phyloP scores from a whole-genome alignment of 805 yeast genomes.

The Myxozyma udenii region DNA sequence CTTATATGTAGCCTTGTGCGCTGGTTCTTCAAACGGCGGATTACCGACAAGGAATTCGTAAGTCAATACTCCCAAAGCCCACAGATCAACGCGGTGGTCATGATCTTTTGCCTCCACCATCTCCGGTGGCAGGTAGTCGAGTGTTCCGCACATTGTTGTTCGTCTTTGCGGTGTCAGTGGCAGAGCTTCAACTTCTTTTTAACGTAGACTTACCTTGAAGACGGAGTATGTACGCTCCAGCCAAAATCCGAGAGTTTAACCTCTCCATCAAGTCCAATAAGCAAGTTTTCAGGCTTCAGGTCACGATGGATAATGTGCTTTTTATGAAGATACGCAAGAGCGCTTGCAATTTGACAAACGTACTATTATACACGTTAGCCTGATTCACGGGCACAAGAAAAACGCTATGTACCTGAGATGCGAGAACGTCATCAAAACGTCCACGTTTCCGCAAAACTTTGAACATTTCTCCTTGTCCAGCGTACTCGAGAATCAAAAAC shows the following conservation, averaged over 20 bases:
- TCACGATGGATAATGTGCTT: slow-evolving; percentile 87
- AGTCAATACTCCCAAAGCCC: slow-evolving; percentile 88
- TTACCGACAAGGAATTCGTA: slow-evolving; percentile 83
- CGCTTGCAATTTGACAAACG: slow-evolving; percentile 77
- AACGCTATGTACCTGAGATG: slow-evolving; percentile 48
- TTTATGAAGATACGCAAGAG: slow-evolving; percentile 71
- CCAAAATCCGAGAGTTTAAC: slow-evolving; percentile 92
- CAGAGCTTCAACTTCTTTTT: too few relatives aligned
- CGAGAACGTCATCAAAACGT: slow-evolving; percentile 67
- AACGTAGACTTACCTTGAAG: slow-evolving; percentile 37
- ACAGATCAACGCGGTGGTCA: slow-evolving; percentile 74
- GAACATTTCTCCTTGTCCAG: slow-evolving; percentile 83
- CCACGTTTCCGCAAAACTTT: slow-evolving; percentile 62
- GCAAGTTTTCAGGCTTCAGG: slow-evolving; percentile 88
- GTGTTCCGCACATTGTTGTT: slow-evolving; percentile 88
- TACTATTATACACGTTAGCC: slow-evolving; percentile 42
- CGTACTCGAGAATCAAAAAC: slow-evolving; percentile 78
- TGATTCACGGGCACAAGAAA: not conserved
- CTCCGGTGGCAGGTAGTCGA: slow-evolving; percentile 94
- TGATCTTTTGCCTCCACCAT: slow-evolving; percentile 82
- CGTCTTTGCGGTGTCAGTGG: slow-evolving; percentile 42
- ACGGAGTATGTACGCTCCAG: slow-evolving; percentile 78
- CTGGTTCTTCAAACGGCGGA: slow-evolving; percentile 91
- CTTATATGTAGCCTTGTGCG: slow-evolving; percentile 67
- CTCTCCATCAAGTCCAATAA: slow-evolving; percentile 69